Conservation (phyloP, 345 rosid species). For the Erysimum cheiranthoides region DNA sequence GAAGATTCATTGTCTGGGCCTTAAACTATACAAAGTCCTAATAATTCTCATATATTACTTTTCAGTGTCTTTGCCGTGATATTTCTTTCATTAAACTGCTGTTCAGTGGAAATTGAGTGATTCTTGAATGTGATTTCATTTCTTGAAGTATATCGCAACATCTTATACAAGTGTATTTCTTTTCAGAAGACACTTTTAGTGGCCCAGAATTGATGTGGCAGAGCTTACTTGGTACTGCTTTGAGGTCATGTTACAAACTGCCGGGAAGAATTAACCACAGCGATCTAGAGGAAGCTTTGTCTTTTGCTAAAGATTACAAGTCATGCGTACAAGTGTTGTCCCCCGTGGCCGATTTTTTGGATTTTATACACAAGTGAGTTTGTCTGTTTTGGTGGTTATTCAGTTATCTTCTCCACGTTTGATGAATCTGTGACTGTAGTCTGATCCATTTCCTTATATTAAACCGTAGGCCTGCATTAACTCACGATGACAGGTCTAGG, state of each 20-base stretch:
- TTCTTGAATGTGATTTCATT: conserved; percentile 15
- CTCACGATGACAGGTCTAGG: conserved; percentile 40
- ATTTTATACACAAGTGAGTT: conserved; percentile 66
- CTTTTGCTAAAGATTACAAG: conserved; percentile 64
- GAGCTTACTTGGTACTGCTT: conserved; percentile 72
- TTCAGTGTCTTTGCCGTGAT: conserved; percentile 12
- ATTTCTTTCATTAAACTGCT: conserved; percentile 15
- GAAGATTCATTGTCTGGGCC: conserved; percentile 7
- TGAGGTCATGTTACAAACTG: conserved; percentile 57
- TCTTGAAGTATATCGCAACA: conserved; percentile 9
- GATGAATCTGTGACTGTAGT: conserved; percentile 31
- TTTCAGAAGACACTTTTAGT: conserved; percentile 63
- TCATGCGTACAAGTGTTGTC: conserved; percentile 69
- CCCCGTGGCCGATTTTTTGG: conserved; percentile 83
- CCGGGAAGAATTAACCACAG: conserved; percentile 43
- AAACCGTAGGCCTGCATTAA: conserved; percentile 53
- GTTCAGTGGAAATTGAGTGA: conserved; percentile 5
- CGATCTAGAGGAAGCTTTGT: conserved; percentile 61
- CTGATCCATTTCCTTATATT: conserved; percentile 24
- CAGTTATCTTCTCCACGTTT: conserved; percentile 19
- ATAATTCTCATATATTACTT: conserved; percentile 19
- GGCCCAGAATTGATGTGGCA: conserved; percentile 63
- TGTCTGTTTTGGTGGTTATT: conserved; percentile 30
- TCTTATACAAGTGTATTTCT: conserved; percentile 17
- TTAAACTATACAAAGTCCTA: conserved; percentile 7